These are phyloP conservation scores for Colletotrichum tropicicola DNA, from an alignment of 2,329 filamentous ascomycete species.

Conservation along the genomic window DNA sequence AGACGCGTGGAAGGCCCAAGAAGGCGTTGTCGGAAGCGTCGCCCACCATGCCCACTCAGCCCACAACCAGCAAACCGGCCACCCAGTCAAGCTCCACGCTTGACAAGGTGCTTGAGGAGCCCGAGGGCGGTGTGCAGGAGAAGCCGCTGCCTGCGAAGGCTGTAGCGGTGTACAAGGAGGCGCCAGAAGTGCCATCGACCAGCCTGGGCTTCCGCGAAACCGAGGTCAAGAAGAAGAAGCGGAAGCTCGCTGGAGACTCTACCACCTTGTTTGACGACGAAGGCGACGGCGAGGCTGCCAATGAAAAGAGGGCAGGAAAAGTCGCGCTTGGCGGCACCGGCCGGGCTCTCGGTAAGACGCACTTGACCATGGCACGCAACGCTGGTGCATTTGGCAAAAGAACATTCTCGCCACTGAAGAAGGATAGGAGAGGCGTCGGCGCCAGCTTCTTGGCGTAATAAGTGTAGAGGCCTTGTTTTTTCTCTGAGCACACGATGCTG, in stretches of 20 bases:
- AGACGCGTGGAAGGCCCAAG: constrained; percentile 56
- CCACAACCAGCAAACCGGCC: constrained; percentile 33
- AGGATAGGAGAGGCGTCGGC: constrained; percentile 69
- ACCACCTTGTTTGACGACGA: constrained; percentile 76
- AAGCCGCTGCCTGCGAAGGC: constrained; percentile 40
- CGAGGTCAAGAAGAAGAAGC: constrained; percentile 72
- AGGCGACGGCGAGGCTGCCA: constrained; percentile 49
- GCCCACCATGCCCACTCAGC: constrained; percentile 48
- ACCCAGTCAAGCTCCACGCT: constrained; percentile 46
- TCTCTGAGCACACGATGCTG: not conserved
- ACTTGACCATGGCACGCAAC: constrained; percentile 50
- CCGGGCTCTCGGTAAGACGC: constrained; percentile 40
- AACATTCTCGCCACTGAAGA: constrained; percentile 77
- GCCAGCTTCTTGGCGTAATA: constrained; percentile 66
- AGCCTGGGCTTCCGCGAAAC: constrained; percentile 40
- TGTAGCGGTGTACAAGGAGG: constrained; percentile 20
- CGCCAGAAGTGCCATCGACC: constrained; percentile 34
- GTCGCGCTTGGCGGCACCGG: constrained; percentile 37
- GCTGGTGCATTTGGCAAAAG: constrained; percentile 56
- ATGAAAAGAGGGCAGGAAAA: constrained; percentile 44
- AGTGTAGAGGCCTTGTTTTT: not conserved
- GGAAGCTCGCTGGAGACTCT: constrained; percentile 72
- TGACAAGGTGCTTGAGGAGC: constrained; percentile 51
- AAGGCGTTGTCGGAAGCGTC: constrained; percentile 56
- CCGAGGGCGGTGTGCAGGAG: constrained; percentile 36